Evolutionary conservation across 1,139 yeast genomes (phyloP).

Genomic region (Taphrina wiesneri): DNA sequence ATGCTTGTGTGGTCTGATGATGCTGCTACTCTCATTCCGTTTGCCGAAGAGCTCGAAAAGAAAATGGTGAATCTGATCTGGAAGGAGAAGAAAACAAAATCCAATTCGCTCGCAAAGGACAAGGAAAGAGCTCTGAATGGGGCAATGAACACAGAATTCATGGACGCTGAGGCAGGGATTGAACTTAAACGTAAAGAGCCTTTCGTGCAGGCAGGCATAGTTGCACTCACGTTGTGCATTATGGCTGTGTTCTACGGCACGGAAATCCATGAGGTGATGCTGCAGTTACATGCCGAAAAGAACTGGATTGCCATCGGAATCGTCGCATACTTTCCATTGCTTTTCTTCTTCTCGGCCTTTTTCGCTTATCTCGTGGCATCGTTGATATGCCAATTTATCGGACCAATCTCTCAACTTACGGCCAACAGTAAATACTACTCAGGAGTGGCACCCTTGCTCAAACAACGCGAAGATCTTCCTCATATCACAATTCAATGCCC

Average conservation of each 20-base stretch:
- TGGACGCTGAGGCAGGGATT: conserved; percentile 24
- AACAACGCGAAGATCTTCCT: conserved; percentile 31
- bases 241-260: conserved; percentile 35
- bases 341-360: conserved; percentile 34
- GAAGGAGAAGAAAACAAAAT: conserved; percentile 27
- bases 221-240: conserved; percentile 34
- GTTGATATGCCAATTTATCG: conserved; percentile 35
- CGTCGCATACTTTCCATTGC: conserved; percentile 33
- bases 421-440: conserved; percentile 37
- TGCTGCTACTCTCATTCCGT: conserved; percentile 33
- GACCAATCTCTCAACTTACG: conserved; percentile 38
- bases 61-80: conserved; percentile 35
- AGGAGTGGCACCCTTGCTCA: conserved; percentile 34
- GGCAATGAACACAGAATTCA: background rate
- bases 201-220: conserved; percentile 30
- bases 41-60: conserved; percentile 35
- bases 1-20: conserved; percentile 37
- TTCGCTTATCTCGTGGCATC: conserved; percentile 34
- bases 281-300: conserved; percentile 34
- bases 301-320: conserved; percentile 27
- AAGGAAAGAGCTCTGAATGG: conserved; percentile 6
- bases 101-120: conserved; percentile 7
- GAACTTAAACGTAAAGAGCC: conserved; percentile 29
- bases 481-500: conserved; percentile 38
- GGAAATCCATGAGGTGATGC: conserved; percentile 17